These are phyloP conservation scores for Globisporangium orthogonon DNA, from an alignment of 352 stramenopile genomes.

Conservation along the genomic window DNA sequence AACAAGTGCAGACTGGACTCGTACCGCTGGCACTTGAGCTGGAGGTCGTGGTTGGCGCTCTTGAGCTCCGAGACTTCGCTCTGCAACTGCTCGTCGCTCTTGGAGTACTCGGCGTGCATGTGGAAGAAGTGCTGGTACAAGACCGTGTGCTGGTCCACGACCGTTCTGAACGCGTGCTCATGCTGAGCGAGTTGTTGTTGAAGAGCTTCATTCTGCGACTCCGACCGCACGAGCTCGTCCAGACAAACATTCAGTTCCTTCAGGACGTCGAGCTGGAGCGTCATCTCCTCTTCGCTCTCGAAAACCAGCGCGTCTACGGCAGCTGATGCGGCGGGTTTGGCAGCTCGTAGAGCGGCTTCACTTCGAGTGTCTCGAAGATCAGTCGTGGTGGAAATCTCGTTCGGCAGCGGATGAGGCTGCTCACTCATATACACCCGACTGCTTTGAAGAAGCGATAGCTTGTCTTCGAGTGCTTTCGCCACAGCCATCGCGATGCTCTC, in stretches of 20 bases:
- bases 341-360: no score
- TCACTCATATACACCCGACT: background rate
- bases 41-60: constrained; percentile 32
- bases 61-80: constrained; percentile 33
- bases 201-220: constrained; percentile 45
- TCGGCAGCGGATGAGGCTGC: no score
- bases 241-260: constrained; percentile 62
- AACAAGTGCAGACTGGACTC: constrained; percentile 46
- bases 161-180: constrained; percentile 42
- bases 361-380: no score
- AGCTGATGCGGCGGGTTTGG: background rate
- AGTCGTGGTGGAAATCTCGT: no score
- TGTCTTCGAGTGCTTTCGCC: constrained; percentile 29
- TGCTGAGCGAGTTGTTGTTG: constrained; percentile 35
- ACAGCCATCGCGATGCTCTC: constrained; percentile 37
- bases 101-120: constrained; percentile 38
- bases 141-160: constrained; percentile 69
- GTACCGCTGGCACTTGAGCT: constrained; percentile 45
- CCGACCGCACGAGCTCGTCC: constrained; percentile 45
- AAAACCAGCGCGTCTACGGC: constrained; percentile 27
- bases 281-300: constrained; percentile 51
- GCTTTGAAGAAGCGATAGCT: constrained; percentile 17
- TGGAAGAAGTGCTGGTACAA: constrained; percentile 72
- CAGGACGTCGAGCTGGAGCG: constrained; percentile 51
- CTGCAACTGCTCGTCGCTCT: constrained; percentile 27